phyloP scores from a whole-genome alignment of 1,139 yeast species.

The Yamadazyma aaseri region DNA sequence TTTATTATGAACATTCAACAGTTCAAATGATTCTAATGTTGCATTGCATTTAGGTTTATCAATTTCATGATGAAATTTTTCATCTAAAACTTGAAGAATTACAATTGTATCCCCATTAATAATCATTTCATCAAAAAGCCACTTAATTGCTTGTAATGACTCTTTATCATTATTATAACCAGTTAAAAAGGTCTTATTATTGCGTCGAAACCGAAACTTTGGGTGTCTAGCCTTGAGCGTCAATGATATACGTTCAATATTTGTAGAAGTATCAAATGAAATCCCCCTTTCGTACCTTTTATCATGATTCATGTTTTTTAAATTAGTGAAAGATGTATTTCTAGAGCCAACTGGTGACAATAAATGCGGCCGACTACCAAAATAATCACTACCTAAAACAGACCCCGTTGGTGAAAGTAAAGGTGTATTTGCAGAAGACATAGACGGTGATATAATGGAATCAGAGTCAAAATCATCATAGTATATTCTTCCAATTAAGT shows the following conservation, averaged over 20 bases:
- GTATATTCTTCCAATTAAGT: constrained; percentile 43
- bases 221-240: constrained; percentile 58
- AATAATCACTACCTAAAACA: constrained; percentile 14
- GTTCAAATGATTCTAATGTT: constrained; percentile 42
- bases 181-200: constrained; percentile 60
- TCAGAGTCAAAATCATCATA: constrained; percentile 46
- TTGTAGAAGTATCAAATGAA: constrained; percentile 50
- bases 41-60: constrained; percentile 33
- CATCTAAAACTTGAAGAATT: constrained; percentile 58
- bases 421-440: constrained; percentile 21
- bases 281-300: constrained; percentile 36
- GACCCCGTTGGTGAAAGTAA: constrained; percentile 16
- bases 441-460: constrained; percentile 22
- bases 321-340: constrained; percentile 12
- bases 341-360: constrained; percentile 6
- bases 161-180: constrained; percentile 61
- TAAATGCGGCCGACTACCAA: constrained; percentile 9
- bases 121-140: constrained; percentile 65
- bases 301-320: constrained; percentile 11
- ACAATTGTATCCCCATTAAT: constrained; percentile 66
- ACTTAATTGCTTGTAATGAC: constrained; percentile 58
- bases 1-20: constrained; percentile 45
- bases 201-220: constrained; percentile 52
- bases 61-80: constrained; percentile 27
- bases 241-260: constrained; percentile 43